A percentile compares a stretch with the other conserved stretches of the same genome.
phyloP scores from a whole-genome alignment of 345 rosid genomes.

The Lumnitzera littorea region DNA sequence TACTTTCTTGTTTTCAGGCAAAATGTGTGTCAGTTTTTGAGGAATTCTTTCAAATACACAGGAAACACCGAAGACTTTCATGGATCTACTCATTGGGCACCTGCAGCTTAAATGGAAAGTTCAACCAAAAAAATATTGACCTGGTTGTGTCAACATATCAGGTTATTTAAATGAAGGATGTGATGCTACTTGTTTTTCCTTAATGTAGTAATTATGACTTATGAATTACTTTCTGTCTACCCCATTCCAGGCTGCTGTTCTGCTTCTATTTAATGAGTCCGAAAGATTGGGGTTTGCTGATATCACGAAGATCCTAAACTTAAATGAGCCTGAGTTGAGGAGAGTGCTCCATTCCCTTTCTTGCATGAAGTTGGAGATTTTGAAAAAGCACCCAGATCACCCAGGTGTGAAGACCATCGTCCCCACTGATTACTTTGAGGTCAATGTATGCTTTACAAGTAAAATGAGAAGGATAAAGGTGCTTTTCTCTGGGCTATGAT shows the following conservation, averaged over 20 bases:
- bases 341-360: conserved; percentile 39
- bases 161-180: background rate
- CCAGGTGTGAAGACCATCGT: conserved; percentile 17
- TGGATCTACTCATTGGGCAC: conserved; percentile 67
- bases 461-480: conserved; percentile 42
- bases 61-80: conserved; percentile 49
- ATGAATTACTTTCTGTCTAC: background rate
- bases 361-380: conserved; percentile 33
- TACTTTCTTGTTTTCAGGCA: conserved; percentile 5
- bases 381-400: conserved; percentile 22
- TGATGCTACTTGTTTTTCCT: too few relatives aligned
- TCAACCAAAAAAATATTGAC: conserved; percentile 50
- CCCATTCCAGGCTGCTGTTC: conserved; percentile 25
- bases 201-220: background rate
- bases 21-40: conserved; percentile 48
- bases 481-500: background rate
- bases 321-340: conserved; percentile 25
- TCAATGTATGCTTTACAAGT: conserved; percentile 30
- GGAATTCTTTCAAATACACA: conserved; percentile 46
- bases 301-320: conserved; percentile 25
- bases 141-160: conserved; percentile 42
- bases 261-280: conserved; percentile 31
- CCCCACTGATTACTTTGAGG: conserved; percentile 31
- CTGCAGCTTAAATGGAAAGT: conserved; percentile 53
- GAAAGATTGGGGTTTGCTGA: conserved; percentile 33